Evolutionary conservation across 257 asterid genomes (phyloP), one percentile per base, ranked within the genome.

Genomic region (Solanum sejunctum): DNA sequence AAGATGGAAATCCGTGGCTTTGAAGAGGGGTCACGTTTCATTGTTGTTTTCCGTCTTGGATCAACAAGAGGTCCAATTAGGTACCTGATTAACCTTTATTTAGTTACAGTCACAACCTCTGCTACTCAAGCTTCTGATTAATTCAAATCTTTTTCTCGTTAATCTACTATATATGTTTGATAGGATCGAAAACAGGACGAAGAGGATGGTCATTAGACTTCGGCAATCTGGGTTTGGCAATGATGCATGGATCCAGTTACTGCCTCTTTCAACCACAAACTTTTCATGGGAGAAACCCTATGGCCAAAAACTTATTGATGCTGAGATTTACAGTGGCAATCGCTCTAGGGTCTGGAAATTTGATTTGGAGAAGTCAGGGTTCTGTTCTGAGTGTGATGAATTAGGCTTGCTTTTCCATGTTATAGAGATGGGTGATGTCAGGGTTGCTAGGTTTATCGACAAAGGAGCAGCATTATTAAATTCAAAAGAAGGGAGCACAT

Each of bases 11-110:
- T 96, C 84, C 99, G 99, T 86, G 99, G 98, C 84, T 96, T 92
- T 88, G 99, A 96, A 89, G 99, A 96, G 91, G 99, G 99, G 26
- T 96, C 97, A 81, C 99, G 99, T 45, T 96, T 95, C 87, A 88
- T 91, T 85, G 95, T 94, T 69, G 98, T 96, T 47, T 95, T 95
- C 81, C 99, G 99, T 81, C 92, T 92, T 84, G 99, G 98, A 88
- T 90, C 98, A 12, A 78, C 89, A 79, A 90, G 89, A 85, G 99
- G 98, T 85, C 98, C 98, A 82, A 90, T 96, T 55, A 96, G 99
- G 98, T 96, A 91, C 79, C 83, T 47, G 21, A 56, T 4, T 21
- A 23, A 28, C 58, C 80, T 49, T 39, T 28, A 12, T 67, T 45
- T 66, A 56, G 80, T 26, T 49, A 63, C 85, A 55, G 64, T 64